phyloP scores from a whole-genome alignment of 169 alveolate species.

The Amoebophrya sp. region DNA sequence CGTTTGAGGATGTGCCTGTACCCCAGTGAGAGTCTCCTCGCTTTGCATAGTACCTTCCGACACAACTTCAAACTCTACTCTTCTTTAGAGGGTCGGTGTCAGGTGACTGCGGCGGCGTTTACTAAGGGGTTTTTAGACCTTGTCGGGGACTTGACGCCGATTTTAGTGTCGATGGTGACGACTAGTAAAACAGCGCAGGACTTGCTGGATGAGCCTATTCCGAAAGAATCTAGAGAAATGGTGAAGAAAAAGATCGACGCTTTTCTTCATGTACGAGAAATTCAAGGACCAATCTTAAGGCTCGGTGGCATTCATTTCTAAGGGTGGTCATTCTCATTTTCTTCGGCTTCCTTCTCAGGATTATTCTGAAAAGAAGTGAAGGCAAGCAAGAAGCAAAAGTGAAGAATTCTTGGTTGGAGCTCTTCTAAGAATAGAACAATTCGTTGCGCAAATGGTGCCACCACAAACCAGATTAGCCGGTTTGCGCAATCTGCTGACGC shows the following conservation, averaged over 20 bases:
- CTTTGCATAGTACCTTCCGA: slow-evolving; percentile 92
- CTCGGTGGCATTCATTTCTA: too few relatives aligned
- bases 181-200: neutral
- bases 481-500: neutral
- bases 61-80: slow-evolving; percentile 96
- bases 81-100: slow-evolving; percentile 96
- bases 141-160: slow-evolving; percentile 94
- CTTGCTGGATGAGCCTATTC: neutral
- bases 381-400: too few relatives aligned
- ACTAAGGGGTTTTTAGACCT: slow-evolving; percentile 91
- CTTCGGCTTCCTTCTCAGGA: too few relatives aligned
- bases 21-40: slow-evolving; percentile 85
- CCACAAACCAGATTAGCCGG: neutral
- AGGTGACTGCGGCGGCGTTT: slow-evolving; percentile 95
- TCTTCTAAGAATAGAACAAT: too few relatives aligned
- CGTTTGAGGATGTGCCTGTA: slow-evolving; percentile 66
- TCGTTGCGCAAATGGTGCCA: neutral
- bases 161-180: slow-evolving; percentile 83
- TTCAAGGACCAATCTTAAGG: too few relatives aligned
- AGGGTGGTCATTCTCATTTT: too few relatives aligned
- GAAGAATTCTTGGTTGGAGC: too few relatives aligned
- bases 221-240: neutral
- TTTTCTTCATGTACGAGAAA: neutral
- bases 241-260: neutral
- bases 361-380: too few relatives aligned